phyloP scores from a whole-genome alignment of 495 filamentous ascomycete species.

The Xanthoparmelia taractica region DNA sequence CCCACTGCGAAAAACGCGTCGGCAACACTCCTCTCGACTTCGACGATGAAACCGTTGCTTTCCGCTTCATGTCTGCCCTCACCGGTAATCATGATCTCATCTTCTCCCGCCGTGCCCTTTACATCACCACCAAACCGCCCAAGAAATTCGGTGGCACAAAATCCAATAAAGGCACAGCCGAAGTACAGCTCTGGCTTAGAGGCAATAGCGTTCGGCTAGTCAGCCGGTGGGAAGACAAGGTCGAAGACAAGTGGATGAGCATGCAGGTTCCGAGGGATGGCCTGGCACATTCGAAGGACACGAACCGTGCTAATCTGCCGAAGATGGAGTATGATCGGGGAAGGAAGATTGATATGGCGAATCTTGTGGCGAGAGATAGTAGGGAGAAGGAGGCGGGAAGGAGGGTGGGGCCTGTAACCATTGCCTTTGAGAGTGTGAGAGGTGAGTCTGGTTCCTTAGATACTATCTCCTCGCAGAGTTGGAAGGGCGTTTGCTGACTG shows the following conservation, averaged over 20 bases:
- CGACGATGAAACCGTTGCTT: slow-evolving; percentile 24
- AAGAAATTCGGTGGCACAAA: slow-evolving; percentile 26
- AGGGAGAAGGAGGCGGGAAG: slow-evolving; percentile 26
- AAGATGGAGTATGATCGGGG: slow-evolving; percentile 28
- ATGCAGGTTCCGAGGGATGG: slow-evolving; percentile 21
- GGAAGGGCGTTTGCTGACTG: background rate
- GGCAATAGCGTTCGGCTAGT: slow-evolving; percentile 9
- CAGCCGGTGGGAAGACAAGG: slow-evolving; percentile 32
- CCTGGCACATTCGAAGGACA: slow-evolving; percentile 21
- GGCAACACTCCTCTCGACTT: slow-evolving; percentile 28
- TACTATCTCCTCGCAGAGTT: background rate
- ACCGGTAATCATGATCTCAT: slow-evolving; percentile 31
- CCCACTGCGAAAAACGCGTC: slow-evolving; percentile 34
- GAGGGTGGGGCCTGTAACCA: slow-evolving; percentile 30
- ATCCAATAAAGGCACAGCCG: slow-evolving; percentile 31
- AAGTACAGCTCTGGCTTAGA: slow-evolving; percentile 34
- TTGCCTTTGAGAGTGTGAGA: slow-evolving; percentile 28
- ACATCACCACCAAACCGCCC: slow-evolving; percentile 30
- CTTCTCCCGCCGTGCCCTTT: slow-evolving; percentile 32
- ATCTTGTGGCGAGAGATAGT: slow-evolving; percentile 29
- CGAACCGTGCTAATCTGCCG: slow-evolving; percentile 29
- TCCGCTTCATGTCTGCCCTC: slow-evolving; percentile 33
- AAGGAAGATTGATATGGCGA: slow-evolving; percentile 33
- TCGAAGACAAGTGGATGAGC: slow-evolving; percentile 35
- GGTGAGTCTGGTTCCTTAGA: slow-evolving; percentile 25